Conservation (phyloP, 164 flowering plant species). For the Berberis thunbergii region DNA sequence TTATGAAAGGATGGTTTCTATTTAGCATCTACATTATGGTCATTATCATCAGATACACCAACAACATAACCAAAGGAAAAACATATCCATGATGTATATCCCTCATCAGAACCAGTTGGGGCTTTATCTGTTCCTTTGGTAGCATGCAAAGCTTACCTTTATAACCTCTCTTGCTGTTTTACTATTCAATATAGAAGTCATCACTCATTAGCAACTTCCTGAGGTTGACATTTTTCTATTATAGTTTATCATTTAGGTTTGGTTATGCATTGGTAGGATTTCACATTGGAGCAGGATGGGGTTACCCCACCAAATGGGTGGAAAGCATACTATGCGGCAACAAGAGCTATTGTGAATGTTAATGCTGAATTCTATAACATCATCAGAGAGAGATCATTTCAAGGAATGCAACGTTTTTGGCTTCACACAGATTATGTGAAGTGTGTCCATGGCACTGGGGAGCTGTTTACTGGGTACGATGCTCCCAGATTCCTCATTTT, state of each 20-base stretch:
- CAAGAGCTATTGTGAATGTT: conserved; percentile 72
- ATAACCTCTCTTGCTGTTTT: no score
- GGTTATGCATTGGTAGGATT: conserved; percentile 46
- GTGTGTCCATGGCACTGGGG: conserved; percentile 81
- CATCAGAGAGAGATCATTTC: conserved; percentile 66
- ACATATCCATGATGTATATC: no score
- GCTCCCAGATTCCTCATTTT: background rate
- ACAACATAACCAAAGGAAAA: no score
- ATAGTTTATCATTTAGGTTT: background rate
- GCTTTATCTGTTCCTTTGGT: no score
- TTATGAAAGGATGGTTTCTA: no score
- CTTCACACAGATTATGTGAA: conserved; percentile 92
- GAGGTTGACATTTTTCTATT: background rate
- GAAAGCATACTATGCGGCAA: conserved; percentile 97
- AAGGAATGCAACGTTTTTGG: conserved; percentile 80
- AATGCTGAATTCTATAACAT: conserved; percentile 73
- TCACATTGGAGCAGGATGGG: conserved; percentile 78
- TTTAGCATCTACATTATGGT: no score
- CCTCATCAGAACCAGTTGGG: no score
- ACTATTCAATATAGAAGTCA: no score
- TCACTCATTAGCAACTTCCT: no score
- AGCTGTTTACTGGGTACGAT: conserved; percentile 77
- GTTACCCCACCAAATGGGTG: conserved; percentile 83
- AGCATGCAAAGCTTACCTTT: no score
- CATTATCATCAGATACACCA: no score